phyloP scores from a whole-genome alignment of 163 green algal genomes.

The Dunaliella salina region DNA sequence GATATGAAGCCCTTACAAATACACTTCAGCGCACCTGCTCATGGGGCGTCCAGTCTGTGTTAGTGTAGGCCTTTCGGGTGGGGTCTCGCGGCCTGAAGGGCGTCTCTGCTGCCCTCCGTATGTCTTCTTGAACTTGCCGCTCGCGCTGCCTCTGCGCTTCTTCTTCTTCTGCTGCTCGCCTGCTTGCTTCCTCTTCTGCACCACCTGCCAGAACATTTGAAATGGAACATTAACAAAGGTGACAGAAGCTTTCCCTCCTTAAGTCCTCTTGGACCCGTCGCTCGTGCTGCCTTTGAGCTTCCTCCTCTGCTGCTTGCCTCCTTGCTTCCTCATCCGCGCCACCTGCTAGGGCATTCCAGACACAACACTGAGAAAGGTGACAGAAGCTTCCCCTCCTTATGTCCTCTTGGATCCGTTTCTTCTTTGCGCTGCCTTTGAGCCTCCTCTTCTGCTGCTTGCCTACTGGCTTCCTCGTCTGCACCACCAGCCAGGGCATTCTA shows the following conservation, averaged over 20 bases:
- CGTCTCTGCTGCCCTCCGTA: background rate
- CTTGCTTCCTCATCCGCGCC: background rate
- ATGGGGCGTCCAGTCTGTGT: background rate
- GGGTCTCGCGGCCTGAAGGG: background rate
- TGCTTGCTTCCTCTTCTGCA: background rate
- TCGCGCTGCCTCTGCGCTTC: background rate
- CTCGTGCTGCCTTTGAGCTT: background rate
- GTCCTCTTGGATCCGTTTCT: background rate
- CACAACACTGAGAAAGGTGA: too few relatives aligned
- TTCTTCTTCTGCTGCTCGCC: background rate
- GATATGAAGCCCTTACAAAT: too few relatives aligned
- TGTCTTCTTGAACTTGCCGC: background rate
- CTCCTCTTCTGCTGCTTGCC: background rate
- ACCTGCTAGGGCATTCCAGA: too few relatives aligned
- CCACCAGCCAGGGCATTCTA: too few relatives aligned
- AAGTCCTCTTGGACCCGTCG: background rate
- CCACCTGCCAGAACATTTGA: too few relatives aligned
- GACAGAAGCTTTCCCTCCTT: background rate
- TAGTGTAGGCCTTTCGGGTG: background rate
- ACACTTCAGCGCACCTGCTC: background rate
- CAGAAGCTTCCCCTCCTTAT: background rate
- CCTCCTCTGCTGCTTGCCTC: background rate
- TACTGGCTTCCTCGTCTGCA: background rate
- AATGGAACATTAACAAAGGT: too few relatives aligned
- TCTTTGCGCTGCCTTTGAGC: background rate